Base-by-base conservation (phyloP, 441 rosid genomes). In the Codiaeum variegatum region DNA sequence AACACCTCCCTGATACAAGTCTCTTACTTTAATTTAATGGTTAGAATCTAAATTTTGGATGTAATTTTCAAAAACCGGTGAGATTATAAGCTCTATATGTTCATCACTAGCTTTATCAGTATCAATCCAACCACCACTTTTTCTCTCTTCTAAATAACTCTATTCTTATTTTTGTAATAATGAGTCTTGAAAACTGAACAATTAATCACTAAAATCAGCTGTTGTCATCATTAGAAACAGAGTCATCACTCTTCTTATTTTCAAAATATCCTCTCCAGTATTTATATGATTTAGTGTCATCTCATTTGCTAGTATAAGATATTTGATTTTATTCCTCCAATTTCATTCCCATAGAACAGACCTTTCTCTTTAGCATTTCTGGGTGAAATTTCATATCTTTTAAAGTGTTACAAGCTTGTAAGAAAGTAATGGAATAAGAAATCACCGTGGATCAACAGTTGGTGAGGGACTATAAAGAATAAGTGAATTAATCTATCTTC, bases 141-240 rank as follows among this genome's bases (percentile, higher is more conserved):
- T 84, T 83, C 92, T 86, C 76, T 90, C 73, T 32, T 87, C 85
- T 34, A 87, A 66, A 28, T 79, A 51, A 72, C 90, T 88, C 88
- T 89, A 89, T 58, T 94, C 98, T 60, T 90, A 97, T 71, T 94
- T 80, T 69, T 76, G 83, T 13, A 90, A 77, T 75, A 94, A 68
- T 38, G 23, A 80, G 68, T 94, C 96, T 79, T 91, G 96, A 28
- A 87, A 90, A 11, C 94, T 86, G 23, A 89, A 91, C 1, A 88
- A 70, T 75, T 94, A 95, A 67, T 89, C 98, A 47, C 97, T 90
- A 72, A 94, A 90, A 83, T 94, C 97, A 0, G 97, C 98, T 83
- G 91, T 86, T 0, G 96, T 90, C 93, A 91, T 85, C 73, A 91
- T 3, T 4, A 91, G 56, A 76, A 91, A 91, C 24, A 73, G 58